Conservation (phyloP, 768 basidiomycete genomes). For the Leccinum disarticulatum region DNA sequence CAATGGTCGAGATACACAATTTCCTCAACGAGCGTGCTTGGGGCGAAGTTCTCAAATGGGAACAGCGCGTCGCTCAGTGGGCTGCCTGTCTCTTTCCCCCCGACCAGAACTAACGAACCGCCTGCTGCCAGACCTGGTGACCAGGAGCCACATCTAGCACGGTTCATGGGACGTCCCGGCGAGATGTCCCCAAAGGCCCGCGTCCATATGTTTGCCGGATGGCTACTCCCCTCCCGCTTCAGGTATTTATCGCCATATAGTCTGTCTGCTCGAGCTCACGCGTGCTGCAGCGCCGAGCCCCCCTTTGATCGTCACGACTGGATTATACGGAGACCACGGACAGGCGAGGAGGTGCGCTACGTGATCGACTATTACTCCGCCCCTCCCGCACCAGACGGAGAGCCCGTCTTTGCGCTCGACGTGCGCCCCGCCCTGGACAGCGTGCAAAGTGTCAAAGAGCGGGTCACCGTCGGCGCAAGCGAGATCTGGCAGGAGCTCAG, state of each 20-base stretch:
- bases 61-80: slow-evolving; percentile 51
- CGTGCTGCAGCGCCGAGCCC: slow-evolving; percentile 65
- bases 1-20: slow-evolving; percentile 98
- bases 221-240: slow-evolving; percentile 86
- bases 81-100: slow-evolving; percentile 1
- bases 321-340: slow-evolving; percentile 79
- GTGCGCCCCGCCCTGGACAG: slow-evolving; percentile 94
- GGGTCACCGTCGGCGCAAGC: slow-evolving; percentile 67
- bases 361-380: slow-evolving; percentile 99
- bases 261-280: slow-evolving; percentile 1
- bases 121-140: slow-evolving; percentile 42
- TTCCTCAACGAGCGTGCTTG: slow-evolving; percentile 97
- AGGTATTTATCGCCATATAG: slow-evolving; percentile 53
- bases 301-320: slow-evolving; percentile 99
- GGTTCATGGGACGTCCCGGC: slow-evolving; percentile 88
- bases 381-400: slow-evolving; percentile 84
- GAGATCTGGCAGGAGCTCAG: slow-evolving; percentile 58
- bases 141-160: slow-evolving; percentile 70
- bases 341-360: slow-evolving; percentile 86
- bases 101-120: neutral
- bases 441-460: slow-evolving; percentile 69
- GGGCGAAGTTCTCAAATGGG: slow-evolving; percentile 94
- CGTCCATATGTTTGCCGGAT: slow-evolving; percentile 82
- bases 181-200: slow-evolving; percentile 94
- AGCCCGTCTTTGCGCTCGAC: slow-evolving; percentile 93